Percentiles rank a stretch among this genome's conserved stretches.
Conservation (phyloP, 352 stramenopile species). For the Phytophthora boehmeriae region DNA sequence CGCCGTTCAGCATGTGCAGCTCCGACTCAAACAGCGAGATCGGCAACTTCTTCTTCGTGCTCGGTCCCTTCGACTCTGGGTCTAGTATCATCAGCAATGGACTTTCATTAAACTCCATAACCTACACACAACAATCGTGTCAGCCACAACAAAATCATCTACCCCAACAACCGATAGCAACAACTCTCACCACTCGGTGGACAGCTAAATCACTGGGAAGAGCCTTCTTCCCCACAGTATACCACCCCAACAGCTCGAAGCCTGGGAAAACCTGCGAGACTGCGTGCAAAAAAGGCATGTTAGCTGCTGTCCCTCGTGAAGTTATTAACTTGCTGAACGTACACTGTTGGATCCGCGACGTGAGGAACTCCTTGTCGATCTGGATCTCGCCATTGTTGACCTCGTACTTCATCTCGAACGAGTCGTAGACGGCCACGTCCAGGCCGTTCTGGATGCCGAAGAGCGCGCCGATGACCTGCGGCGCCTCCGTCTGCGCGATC, state of each 20-base stretch:
- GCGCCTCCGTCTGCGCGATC: constrained; percentile 45
- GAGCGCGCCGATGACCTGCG: constrained; percentile 87
- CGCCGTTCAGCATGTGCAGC: constrained; percentile 82
- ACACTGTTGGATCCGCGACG: constrained; percentile 77
- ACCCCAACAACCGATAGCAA: background rate
- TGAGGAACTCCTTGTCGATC: constrained; percentile 87
- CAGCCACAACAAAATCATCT: background rate
- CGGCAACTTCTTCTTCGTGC: constrained; percentile 89
- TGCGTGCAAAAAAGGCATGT: constrained; percentile 20
- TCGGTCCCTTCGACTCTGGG: constrained; percentile 57
- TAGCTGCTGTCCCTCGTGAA: too few relatives aligned
- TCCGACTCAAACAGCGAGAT: constrained; percentile 88
- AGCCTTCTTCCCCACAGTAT: constrained; percentile 80
- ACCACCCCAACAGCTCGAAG: constrained; percentile 91
- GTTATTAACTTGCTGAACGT: background rate
- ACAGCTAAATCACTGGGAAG: constrained; percentile 74
- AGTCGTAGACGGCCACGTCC: constrained; percentile 85
- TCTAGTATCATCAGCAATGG: constrained; percentile 84
- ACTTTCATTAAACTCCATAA: constrained; percentile 90
- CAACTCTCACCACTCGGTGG: constrained; percentile 61
- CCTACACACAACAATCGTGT: constrained; percentile 35
- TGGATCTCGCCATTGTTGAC: constrained; percentile 54
- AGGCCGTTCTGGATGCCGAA: constrained; percentile 92
- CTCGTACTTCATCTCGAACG: constrained; percentile 89
- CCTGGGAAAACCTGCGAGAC: constrained; percentile 86